Conservation (phyloP, 1,139 yeast species). For the Chernovozyma sophiae-reginae region DNA sequence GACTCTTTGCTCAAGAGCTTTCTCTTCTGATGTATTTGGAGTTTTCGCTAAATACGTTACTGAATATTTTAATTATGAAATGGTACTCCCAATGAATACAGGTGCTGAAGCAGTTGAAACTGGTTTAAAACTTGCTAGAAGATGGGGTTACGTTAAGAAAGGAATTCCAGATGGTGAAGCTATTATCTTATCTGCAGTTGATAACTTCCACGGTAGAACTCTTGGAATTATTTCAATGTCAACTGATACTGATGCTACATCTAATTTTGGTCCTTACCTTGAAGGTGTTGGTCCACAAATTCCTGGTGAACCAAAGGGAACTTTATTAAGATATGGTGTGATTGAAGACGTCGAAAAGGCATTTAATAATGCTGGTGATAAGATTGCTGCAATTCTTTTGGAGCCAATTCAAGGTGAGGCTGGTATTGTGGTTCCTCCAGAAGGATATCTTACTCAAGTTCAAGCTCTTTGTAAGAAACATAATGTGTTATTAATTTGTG, state of each 20-base stretch:
- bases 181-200: conserved; percentile 77
- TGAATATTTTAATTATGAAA: conserved; percentile 85
- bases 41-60: conserved; percentile 84
- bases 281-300: conserved; percentile 77
- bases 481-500: conserved; percentile 86
- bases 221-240: conserved; percentile 94
- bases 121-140: conserved; percentile 87
- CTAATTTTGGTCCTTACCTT: conserved; percentile 87
- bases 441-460: conserved; percentile 71
- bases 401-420: conserved; percentile 99
- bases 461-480: conserved; percentile 73
- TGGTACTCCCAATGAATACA: conserved; percentile 96
- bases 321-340: conserved; percentile 68
- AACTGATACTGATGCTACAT: conserved; percentile 90
- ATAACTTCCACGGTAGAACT: conserved; percentile 96
- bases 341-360: conserved; percentile 86
- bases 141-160: conserved; percentile 93
- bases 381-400: conserved; percentile 83
- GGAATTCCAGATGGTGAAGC: conserved; percentile 82
- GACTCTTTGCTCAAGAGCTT: conserved; percentile 89
- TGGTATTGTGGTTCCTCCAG: conserved; percentile 93
- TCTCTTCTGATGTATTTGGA: conserved; percentile 86
- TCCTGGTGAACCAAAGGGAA: conserved; percentile 55
- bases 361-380: conserved; percentile 79
- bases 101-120: conserved; percentile 99